Evolutionary conservation across 768 basidiomycete species (phyloP).

Genomic region (Udeniomyces megalosporus): DNA sequence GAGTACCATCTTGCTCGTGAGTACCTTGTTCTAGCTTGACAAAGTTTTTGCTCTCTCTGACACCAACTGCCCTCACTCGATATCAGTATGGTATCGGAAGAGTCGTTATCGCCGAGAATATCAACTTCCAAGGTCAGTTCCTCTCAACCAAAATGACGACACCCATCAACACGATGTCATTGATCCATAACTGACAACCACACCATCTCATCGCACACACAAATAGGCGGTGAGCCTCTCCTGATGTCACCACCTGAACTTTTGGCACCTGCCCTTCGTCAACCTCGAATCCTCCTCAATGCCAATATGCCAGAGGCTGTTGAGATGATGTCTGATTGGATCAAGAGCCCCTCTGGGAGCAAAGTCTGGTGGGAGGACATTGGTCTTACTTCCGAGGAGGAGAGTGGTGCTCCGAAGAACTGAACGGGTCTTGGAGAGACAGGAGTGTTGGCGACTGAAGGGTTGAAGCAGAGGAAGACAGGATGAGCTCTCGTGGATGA

Average conservation of each 20-base stretch:
- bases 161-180: too few relatives aligned
- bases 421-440: too few relatives aligned
- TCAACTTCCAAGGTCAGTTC: slow-evolving; percentile 1
- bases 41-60: too few relatives aligned
- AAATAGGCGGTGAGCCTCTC: slow-evolving; percentile 7
- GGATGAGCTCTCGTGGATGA: too few relatives aligned
- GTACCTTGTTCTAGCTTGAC: too few relatives aligned
- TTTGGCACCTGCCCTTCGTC: not conserved
- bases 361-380: slow-evolving; percentile 18
- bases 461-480: too few relatives aligned
- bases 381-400: slow-evolving; percentile 3
- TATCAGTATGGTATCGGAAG: not conserved
- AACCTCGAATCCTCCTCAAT: slow-evolving; percentile 12
- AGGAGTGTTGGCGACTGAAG: too few relatives aligned
- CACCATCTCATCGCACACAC: not conserved
- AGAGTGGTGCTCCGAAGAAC: too few relatives aligned
- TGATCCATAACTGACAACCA: too few relatives aligned
- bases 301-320: not conserved
- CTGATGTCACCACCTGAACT: not conserved
- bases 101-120: slow-evolving; percentile 16
- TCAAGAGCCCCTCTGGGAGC: not conserved
- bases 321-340: slow-evolving; percentile 12
- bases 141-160: too few relatives aligned
- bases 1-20: not conserved
- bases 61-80: not conserved